These are phyloP conservation scores for Apostasia shenzhenica DNA, from an alignment of 106 monocot genomes.

Conservation along the genomic window DNA sequence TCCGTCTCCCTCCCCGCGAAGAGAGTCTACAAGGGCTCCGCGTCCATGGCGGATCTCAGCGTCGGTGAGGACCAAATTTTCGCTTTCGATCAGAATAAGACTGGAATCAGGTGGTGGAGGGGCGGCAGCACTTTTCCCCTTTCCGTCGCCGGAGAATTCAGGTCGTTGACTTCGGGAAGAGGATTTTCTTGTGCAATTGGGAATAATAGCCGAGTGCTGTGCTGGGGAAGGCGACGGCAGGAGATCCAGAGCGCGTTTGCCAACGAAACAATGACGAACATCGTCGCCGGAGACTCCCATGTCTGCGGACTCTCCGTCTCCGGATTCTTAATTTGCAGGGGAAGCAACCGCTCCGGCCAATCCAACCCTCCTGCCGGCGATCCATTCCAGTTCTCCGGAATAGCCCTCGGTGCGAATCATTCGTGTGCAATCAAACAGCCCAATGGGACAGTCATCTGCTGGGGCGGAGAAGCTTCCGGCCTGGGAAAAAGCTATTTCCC, in stretches of 20 bases:
- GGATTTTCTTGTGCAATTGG: constrained; percentile 65
- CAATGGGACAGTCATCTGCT: constrained; percentile 54
- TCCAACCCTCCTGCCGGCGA: constrained; percentile 5
- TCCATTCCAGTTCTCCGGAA: constrained; percentile 30
- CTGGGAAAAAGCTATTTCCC: constrained; percentile 7
- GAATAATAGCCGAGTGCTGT: constrained; percentile 24
- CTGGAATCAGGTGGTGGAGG: constrained; percentile 53
- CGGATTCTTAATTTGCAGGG: constrained; percentile 39
- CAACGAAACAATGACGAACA: constrained; percentile 32
- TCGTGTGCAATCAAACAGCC: constrained; percentile 44
- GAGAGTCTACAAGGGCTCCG: constrained; percentile 57
- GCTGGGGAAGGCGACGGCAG: constrained; percentile 39
- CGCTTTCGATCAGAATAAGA: constrained; percentile 22
- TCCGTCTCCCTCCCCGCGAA: constrained; percentile 12
- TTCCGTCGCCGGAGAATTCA: constrained; percentile 24
- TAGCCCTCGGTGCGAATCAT: constrained; percentile 59
- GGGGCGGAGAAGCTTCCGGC: constrained; percentile 35
- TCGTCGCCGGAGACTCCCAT: constrained; percentile 62
- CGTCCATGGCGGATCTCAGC: constrained; percentile 22
- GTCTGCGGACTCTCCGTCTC: constrained; percentile 41
- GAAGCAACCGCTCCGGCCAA: constrained; percentile 39
- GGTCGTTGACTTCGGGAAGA: constrained; percentile 64
- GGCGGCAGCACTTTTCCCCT: constrained; percentile 18
- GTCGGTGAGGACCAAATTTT: constrained; percentile 64
- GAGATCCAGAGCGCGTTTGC: constrained; percentile 25